These are phyloP conservation scores for Alternaria arbusti DNA, from an alignment of 2,329 filamentous ascomycete genomes.

Conservation along the genomic window DNA sequence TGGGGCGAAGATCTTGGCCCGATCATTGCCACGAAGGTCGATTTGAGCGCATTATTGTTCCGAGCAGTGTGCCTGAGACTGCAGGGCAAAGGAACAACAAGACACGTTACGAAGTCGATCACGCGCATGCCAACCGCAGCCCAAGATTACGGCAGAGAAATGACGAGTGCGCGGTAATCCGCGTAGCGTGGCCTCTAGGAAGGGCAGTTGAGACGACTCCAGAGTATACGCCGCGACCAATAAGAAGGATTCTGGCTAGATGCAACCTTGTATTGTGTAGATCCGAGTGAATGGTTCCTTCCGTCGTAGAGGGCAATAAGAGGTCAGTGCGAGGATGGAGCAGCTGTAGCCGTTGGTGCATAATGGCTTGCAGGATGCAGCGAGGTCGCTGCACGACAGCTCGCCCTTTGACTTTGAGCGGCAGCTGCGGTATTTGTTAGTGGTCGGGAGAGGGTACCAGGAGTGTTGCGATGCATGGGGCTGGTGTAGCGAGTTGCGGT, in stretches of 20 bases:
- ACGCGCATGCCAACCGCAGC: background rate
- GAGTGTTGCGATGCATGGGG: background rate
- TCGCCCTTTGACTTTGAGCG: background rate
- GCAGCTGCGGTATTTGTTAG: slow-evolving; percentile 11
- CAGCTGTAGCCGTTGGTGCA: slow-evolving; percentile 17
- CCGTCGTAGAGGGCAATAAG: slow-evolving; percentile 1
- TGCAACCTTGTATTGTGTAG: background rate
- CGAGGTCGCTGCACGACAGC: slow-evolving; percentile 1
- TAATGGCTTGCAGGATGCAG: slow-evolving; percentile 6
- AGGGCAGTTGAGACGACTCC: background rate
- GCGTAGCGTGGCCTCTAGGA: background rate
- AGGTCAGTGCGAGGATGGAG: slow-evolving; percentile 17
- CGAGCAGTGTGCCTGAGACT: slow-evolving; percentile 1
- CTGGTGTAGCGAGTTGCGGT: slow-evolving; percentile 21
- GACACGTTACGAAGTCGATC: background rate
- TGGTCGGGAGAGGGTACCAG: slow-evolving; percentile 4
- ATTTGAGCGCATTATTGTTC: slow-evolving; percentile 4
- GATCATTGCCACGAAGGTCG: background rate
- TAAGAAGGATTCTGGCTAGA: background rate
- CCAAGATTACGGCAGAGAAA: background rate
- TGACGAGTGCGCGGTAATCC: background rate
- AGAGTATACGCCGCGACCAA: background rate
- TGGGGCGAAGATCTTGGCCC: background rate
- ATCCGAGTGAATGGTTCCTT: slow-evolving; percentile 15
- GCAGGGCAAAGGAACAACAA: background rate